Conservation (phyloP, 2,329 filamentous ascomycete species). For the Pseudocercospora macadamiae region DNA sequence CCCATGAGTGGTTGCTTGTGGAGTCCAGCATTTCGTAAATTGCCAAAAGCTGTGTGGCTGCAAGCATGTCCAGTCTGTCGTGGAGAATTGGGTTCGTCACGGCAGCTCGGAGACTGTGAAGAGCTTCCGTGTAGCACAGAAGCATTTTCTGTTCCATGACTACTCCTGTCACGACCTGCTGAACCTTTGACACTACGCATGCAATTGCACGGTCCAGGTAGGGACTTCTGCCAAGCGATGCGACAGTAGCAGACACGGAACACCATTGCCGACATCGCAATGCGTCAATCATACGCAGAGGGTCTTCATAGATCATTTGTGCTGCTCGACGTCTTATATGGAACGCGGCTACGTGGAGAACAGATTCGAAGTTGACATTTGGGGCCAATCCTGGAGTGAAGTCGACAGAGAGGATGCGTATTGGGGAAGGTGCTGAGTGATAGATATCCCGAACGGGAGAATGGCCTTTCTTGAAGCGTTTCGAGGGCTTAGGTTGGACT, state of each 20-base stretch:
- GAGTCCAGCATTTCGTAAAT: conserved; percentile 23
- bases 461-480: background rate
- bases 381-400: conserved; percentile 13
- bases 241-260: conserved; percentile 11
- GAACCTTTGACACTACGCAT: conserved; percentile 19
- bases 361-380: conserved; percentile 16
- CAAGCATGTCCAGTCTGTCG: conserved; percentile 18
- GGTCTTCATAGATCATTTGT: conserved; percentile 12
- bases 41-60: conserved; percentile 17
- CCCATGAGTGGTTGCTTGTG: conserved; percentile 10
- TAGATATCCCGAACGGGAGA: background rate
- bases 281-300: conserved; percentile 15
- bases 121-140: conserved; percentile 16
- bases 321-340: conserved; percentile 21
- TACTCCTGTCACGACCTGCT: conserved; percentile 18
- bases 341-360: conserved; percentile 19
- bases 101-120: conserved; percentile 15
- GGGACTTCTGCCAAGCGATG: conserved; percentile 11
- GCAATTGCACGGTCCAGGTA: conserved; percentile 22
- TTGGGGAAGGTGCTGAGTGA: background rate
- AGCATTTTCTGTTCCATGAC: conserved; percentile 12
- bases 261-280: conserved; percentile 21
- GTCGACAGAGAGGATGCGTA: conserved; percentile 7
- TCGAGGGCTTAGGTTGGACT: background rate
- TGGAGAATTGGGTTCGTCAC: conserved; percentile 14